Percentiles rank a stretch among this genome's conserved stretches.
phyloP scores from a whole-genome alignment of 345 rosid genomes.

The Balakata baccata region DNA sequence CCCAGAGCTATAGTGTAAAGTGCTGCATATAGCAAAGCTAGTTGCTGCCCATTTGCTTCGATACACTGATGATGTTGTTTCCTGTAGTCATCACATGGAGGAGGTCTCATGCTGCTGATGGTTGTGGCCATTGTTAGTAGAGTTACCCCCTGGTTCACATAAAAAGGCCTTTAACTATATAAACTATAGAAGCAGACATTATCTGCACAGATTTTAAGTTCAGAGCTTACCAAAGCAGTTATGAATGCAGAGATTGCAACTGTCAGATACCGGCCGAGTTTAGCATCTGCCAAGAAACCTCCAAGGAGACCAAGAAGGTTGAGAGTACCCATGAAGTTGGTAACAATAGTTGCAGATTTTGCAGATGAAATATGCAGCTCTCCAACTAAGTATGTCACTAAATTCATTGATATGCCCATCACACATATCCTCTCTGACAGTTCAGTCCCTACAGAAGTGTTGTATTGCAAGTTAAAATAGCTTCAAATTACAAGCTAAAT shows the following conservation, averaged over 20 bases:
- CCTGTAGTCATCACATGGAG: constrained; percentile 56
- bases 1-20: constrained; percentile 80
- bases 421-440: constrained; percentile 88
- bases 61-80: constrained; percentile 57
- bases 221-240: constrained; percentile 55
- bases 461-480: not conserved
- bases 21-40: constrained; percentile 69
- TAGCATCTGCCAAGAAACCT: constrained; percentile 92
- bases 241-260: constrained; percentile 63
- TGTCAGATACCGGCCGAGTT: constrained; percentile 73
- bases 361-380: constrained; percentile 74
- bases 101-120: constrained; percentile 74
- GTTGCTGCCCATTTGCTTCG: constrained; percentile 63
- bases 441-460: constrained; percentile 56
- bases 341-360: constrained; percentile 73
- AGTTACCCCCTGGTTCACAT: constrained; percentile 49
- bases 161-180: too few species aligned
- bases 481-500: not conserved
- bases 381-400: constrained; percentile 79
- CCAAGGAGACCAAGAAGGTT: constrained; percentile 80
- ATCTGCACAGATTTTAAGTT: not conserved
- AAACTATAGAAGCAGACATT: too few species aligned
- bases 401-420: constrained; percentile 87
- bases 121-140: constrained; percentile 66
- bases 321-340: constrained; percentile 92